Conservation (phyloP, 2,329 filamentous ascomycete genomes). For the Aureobasidium sp. region DNA sequence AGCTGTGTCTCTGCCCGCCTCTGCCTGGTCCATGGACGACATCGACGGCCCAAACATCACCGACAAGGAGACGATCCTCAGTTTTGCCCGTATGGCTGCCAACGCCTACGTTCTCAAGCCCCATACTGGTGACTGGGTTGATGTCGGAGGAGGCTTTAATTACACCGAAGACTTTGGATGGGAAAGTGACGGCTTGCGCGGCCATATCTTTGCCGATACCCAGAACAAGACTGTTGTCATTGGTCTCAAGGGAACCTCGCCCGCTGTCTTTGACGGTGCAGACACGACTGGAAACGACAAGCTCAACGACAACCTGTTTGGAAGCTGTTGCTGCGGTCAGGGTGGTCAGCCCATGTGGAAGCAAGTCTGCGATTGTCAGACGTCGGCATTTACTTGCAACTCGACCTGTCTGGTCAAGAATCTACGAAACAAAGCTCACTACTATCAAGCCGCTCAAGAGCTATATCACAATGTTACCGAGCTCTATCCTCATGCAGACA, state of each 20-base stretch:
- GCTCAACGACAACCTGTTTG: constrained; percentile 94
- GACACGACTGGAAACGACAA: constrained; percentile 97
- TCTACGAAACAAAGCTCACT: constrained; percentile 72
- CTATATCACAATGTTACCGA: constrained; percentile 88
- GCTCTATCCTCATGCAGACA: constrained; percentile 70
- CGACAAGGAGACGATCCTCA: constrained; percentile 75
- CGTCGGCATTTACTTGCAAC: constrained; percentile 81
- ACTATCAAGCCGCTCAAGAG: constrained; percentile 82
- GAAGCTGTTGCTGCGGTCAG: constrained; percentile 94
- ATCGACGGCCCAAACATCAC: constrained; percentile 71
- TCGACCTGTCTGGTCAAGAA: constrained; percentile 75
- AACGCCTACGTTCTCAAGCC: constrained; percentile 78
- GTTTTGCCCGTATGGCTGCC: constrained; percentile 77
- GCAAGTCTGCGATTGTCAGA: constrained; percentile 88
- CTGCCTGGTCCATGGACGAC: constrained; percentile 76
- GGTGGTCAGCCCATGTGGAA: constrained; percentile 85
- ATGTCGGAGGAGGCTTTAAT: constrained; percentile 72
- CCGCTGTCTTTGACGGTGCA: constrained; percentile 90
- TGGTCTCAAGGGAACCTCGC: constrained; percentile 76
- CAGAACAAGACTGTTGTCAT: constrained; percentile 82
- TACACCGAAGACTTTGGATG: constrained; percentile 85
- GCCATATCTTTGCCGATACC: constrained; percentile 85
- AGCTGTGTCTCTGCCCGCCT: constrained; percentile 57
- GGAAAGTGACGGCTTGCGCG: constrained; percentile 78
- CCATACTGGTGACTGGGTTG: constrained; percentile 68